Conservation (phyloP, 2,329 filamentous ascomycete species). For the Fusarium siculi region DNA sequence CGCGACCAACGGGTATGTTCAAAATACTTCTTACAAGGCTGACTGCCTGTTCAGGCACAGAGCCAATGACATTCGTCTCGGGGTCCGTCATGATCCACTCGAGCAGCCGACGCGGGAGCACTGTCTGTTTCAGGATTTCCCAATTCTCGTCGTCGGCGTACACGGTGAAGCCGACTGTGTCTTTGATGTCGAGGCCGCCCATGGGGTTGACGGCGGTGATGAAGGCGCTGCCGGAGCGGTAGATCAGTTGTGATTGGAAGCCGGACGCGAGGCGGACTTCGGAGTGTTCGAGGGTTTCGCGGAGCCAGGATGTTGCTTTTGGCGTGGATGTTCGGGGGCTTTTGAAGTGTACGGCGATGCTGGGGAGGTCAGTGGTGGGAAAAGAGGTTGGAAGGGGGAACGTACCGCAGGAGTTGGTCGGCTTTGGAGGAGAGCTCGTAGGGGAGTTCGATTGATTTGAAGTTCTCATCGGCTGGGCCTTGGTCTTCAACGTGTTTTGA, state of each 20-base stretch:
- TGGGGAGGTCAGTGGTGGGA: not conserved
- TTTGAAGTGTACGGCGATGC: constrained; percentile 34
- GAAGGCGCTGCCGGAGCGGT: constrained; percentile 22
- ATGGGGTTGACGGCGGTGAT: constrained; percentile 27
- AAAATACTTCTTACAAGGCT: constrained; percentile 30
- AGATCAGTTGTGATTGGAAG: constrained; percentile 15
- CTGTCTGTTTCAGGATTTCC: constrained; percentile 31
- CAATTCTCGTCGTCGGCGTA: constrained; percentile 36
- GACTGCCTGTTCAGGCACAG: constrained; percentile 28
- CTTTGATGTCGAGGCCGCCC: constrained; percentile 31
- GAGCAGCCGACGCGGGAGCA: constrained; percentile 34
- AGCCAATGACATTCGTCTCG: not conserved
- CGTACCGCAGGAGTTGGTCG: constrained; percentile 31
- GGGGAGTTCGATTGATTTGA: constrained; percentile 30
- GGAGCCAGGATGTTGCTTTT: constrained; percentile 20
- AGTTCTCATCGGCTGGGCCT: constrained; percentile 7
- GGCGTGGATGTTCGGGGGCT: constrained; percentile 29
- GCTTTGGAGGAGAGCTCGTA: constrained; percentile 34
- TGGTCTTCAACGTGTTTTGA: constrained; percentile 31
- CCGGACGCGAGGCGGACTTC: constrained; percentile 17
- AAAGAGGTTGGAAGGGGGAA: accelerated
- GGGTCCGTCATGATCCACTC: constrained; percentile 42
- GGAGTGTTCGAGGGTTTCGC: constrained; percentile 28
- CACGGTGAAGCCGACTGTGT: constrained; percentile 29
- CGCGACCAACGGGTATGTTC: constrained; percentile 22